A percentile compares a stretch with the other conserved stretches of the same genome.
Evolutionary conservation across 768 basidiomycete genomes (phyloP).

Genomic region (Lactarius hengduanensis): DNA sequence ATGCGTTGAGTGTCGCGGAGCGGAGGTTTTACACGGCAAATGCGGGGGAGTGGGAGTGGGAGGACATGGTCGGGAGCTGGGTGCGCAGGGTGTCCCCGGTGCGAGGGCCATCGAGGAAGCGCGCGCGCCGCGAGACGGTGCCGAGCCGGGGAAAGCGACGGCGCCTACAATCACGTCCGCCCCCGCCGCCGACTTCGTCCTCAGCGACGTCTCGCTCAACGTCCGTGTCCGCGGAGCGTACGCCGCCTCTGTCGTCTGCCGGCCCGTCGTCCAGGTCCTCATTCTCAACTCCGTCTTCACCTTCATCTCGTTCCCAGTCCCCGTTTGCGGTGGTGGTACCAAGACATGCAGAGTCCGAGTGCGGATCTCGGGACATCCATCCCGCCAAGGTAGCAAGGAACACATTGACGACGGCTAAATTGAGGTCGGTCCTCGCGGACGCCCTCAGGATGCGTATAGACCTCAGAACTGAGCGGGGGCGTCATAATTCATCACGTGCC

Average conservation of each 20-base stretch:
- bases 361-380: background rate
- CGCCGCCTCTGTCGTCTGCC: conserved; percentile 13
- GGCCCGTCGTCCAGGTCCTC: conserved; percentile 2
- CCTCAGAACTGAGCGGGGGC: conserved; percentile 16
- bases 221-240: conserved; percentile 13
- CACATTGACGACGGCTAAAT: background rate
- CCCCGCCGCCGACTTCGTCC: background rate
- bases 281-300: background rate
- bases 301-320: conserved; percentile 5
- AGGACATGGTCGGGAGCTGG: background rate
- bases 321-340: background rate
- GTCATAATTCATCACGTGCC: conserved; percentile 1
- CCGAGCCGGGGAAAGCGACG: background rate
- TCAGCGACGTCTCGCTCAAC: background rate
- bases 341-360: background rate
- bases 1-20: background rate
- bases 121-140: background rate
- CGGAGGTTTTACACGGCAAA: background rate
- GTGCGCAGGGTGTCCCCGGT: background rate
- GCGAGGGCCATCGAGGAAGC: conserved; percentile 12
- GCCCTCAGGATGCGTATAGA: conserved; percentile 21
- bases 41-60: background rate
- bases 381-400: background rate
- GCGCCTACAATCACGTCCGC: background rate
- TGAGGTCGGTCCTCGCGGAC: conserved; percentile 20